Conservation (phyloP, 352 stramenopile genomes). For the Phytopythium mirpurense region DNA sequence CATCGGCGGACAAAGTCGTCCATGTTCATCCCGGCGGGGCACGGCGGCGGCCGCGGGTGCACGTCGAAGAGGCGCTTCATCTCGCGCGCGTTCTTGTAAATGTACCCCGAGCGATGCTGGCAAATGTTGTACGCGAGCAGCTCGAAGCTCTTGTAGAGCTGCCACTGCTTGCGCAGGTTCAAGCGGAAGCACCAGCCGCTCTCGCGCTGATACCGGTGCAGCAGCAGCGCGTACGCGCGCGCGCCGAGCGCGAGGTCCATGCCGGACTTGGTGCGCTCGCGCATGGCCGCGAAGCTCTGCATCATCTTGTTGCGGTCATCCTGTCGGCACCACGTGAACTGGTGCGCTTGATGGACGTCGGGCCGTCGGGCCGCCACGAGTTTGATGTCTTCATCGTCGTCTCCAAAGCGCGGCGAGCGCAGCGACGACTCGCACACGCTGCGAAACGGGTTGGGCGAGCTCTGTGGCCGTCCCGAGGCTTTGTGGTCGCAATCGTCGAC, state of each 20-base stretch:
- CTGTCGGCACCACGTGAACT: conserved; percentile 7
- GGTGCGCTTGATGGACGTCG: neutral
- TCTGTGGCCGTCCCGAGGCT: neutral
- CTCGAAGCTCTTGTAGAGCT: conserved; percentile 86
- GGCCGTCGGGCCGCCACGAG: neutral
- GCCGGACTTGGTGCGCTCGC: conserved; percentile 42
- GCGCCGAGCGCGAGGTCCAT: conserved; percentile 77
- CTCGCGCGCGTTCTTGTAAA: conserved; percentile 85
- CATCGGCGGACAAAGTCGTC: conserved; percentile 1
- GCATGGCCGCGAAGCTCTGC: conserved; percentile 19
- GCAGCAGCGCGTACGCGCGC: conserved; percentile 60
- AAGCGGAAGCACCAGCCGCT: conserved; percentile 67
- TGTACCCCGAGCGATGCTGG: conserved; percentile 79
- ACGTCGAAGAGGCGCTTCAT: conserved; percentile 81
- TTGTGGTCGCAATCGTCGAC: neutral
- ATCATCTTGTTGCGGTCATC: conserved; percentile 7
- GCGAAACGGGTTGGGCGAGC: neutral
- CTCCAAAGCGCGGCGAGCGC: neutral
- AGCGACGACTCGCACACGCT: neutral
- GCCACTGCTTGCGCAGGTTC: conserved; percentile 79
- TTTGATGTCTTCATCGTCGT: neutral
- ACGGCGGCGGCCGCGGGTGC: conserved; percentile 9
- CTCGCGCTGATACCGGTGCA: conserved; percentile 77
- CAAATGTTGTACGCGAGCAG: conserved; percentile 88
- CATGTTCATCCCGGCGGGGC: conserved; percentile 6